Evolutionary conservation across 345 rosid genomes (phyloP), one percentile per base, ranked within the genome.

Genomic region (Hevea brasiliensis): DNA sequence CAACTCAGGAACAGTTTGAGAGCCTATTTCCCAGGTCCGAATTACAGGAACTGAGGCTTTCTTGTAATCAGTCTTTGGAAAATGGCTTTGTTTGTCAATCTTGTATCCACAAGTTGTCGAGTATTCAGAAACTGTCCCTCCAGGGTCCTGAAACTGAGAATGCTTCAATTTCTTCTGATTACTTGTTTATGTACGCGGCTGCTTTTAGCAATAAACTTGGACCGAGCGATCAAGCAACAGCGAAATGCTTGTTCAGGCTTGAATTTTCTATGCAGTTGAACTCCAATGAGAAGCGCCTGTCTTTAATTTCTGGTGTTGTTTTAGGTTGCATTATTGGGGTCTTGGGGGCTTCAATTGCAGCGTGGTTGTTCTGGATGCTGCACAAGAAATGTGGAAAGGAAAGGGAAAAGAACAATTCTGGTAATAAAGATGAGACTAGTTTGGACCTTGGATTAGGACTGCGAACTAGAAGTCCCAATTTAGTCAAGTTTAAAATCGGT

Each of bases 161-260:
- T 72, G 40, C 50, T 41, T 82, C 82, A 1, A 61, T 67, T 65
- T 79, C 81, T 74, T 44, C 79, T 17, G 74, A 76, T 42, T 82
- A 76, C 48, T 26, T 72, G 57, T 44, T 14, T 12, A 71, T 81
- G 74, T 85, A 85, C 65, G 76, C 83, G 3, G 84, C 86, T 23
- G 86, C 80, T n/a, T 54, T 83, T 70, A 27, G 80, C 8, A 81
- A 74, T 65, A 40, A 70, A 20, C 61, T 74, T 37, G 88, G 88
- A 64, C 84, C 83, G 18, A 69, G 78, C 0, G 76, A 85, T 74
- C 67, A 45, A 26, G 75, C 63, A 40, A 83, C 80, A n/a, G 76
- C 80, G 4, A 70, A 74, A 42, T 83, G 83, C 63, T 79, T 85
- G 65, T 85, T 83, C 80, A 41, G 70, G 42, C 54, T 83, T 35